Percentiles rank a stretch among this genome's conserved stretches.
Conservation (phyloP, 78 protist genomes). For the Polysphondylium violaceum region DNA sequence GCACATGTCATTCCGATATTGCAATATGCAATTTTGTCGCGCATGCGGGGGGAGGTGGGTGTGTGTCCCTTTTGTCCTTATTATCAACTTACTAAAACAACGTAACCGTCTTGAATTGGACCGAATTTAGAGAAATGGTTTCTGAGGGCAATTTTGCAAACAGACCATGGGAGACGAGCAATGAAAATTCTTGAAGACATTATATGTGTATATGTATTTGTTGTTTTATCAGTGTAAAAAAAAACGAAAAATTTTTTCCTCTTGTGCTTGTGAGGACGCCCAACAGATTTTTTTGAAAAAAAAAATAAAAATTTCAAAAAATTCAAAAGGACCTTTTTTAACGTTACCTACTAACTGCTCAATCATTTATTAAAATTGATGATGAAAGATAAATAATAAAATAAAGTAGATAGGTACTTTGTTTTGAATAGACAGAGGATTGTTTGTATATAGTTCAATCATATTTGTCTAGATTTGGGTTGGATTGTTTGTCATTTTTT, state of each 20-base stretch:
- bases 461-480: too few relatives aligned
- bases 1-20: too few relatives aligned
- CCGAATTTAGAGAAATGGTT: constrained; percentile 69
- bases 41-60: too few relatives aligned
- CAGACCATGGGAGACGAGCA: constrained; percentile 81
- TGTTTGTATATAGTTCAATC: too few relatives aligned
- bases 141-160: constrained; percentile 71
- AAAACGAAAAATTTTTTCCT: constrained; percentile 11
- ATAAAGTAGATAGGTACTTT: too few relatives aligned
- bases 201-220: constrained; percentile 2
- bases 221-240: background rate
- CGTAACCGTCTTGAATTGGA: constrained; percentile 65
- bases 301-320: background rate
- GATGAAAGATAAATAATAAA: too few relatives aligned
- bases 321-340: constrained; percentile 7
- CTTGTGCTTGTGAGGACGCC: background rate
- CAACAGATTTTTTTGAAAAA: too few relatives aligned
- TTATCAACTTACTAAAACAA: constrained; percentile 39
- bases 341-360: constrained; percentile 1
- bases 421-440: too few relatives aligned
- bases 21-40: too few relatives aligned
- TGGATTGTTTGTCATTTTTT: too few relatives aligned
- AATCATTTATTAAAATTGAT: too few relatives aligned
- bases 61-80: too few relatives aligned
- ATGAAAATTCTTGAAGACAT: constrained; percentile 64